Conservation (phyloP, 2,329 filamentous ascomycete species). For the Elsinoe batatas region DNA sequence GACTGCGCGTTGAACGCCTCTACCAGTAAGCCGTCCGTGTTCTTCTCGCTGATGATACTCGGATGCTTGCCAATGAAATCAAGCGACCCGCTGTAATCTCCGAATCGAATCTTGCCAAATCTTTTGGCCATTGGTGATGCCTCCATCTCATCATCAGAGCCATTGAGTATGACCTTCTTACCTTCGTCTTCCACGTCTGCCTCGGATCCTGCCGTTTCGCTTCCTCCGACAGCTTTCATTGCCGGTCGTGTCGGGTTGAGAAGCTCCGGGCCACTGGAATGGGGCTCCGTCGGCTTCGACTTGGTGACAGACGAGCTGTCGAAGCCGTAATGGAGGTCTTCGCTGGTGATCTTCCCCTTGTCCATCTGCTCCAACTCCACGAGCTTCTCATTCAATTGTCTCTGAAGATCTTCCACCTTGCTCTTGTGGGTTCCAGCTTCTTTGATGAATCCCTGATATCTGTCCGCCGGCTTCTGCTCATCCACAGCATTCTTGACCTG, state of each 20-base stretch:
- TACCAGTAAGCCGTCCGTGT: slow-evolving; percentile 83
- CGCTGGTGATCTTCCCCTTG: slow-evolving; percentile 83
- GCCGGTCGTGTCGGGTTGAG: slow-evolving; percentile 54
- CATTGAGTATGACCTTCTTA: slow-evolving; percentile 35
- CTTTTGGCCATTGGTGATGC: slow-evolving; percentile 67
- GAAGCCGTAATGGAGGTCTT: slow-evolving; percentile 79
- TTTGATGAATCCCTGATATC: slow-evolving; percentile 65
- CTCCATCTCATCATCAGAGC: slow-evolving; percentile 60
- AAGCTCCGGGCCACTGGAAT: slow-evolving; percentile 32
- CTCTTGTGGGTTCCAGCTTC: slow-evolving; percentile 67
- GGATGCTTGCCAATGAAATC: slow-evolving; percentile 73
- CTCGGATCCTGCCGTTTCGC: slow-evolving; percentile 48
- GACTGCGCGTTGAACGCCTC: slow-evolving; percentile 85
- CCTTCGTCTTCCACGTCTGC: slow-evolving; percentile 50
- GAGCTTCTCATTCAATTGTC: slow-evolving; percentile 63
- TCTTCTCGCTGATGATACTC: slow-evolving; percentile 66
- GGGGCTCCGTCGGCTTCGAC: slow-evolving; percentile 15
- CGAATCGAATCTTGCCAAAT: slow-evolving; percentile 68
- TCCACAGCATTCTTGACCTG: slow-evolving; percentile 82
- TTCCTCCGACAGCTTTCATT: slow-evolving; percentile 31
- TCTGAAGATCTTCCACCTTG: slow-evolving; percentile 71
- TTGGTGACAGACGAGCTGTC: slow-evolving; percentile 75
- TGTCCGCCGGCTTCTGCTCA: slow-evolving; percentile 54
- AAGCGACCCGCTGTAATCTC: slow-evolving; percentile 63
- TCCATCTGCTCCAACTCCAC: slow-evolving; percentile 78